Evolutionary conservation across 2,329 filamentous ascomycete genomes (phyloP), one percentile per base, ranked within the genome.

Genomic region (Monosporascus ibericus): DNA sequence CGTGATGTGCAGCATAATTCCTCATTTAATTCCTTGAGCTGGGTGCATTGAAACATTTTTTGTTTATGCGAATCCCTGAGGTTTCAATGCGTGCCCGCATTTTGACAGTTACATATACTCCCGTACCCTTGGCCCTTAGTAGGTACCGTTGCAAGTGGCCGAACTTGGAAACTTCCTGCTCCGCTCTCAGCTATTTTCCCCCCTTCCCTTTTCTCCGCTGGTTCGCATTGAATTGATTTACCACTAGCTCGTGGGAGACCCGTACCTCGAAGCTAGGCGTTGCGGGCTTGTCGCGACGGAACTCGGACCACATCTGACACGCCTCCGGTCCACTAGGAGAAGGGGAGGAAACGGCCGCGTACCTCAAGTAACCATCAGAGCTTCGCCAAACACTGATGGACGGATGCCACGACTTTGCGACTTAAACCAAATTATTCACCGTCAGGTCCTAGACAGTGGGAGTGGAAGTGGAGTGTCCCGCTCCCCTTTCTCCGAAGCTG

Each of bases 11-110:
- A 69, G 74, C 74, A 76, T 77, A 75, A 75, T 63, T 66, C 63
- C 63, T 60, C 63, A 68, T 75, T 74, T 75, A 72, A 76, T 76
- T 76, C 64, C 73, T 67, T 14, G 9, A 11, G 30, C 2, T 69
- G 70, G 72, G 70, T 68, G 61, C 66, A 61, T 63, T 71, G 68
- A 72, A 73, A 73, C 69, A 62, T 64, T 66, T 70, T 70, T 70
- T 63, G 61, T 72, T 77, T 69, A 76, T 76, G 74, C 74, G 66
- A 60, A 56, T 69, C 64, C 68, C 57, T 51, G 51, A 44, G 49
- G 44, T 53, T 52, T 58, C 42, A 46, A 46, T 46, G 42, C 42
- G 42, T 27, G 30, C 30, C 30, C 2, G 30, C 30, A 34, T 34
- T 34, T 34, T 14, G 30, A 34, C 30, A 34, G 30, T 34, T 14